Base-by-base conservation (phyloP, 2,329 filamentous ascomycete genomes). In the Calonectria multiphialidica region DNA sequence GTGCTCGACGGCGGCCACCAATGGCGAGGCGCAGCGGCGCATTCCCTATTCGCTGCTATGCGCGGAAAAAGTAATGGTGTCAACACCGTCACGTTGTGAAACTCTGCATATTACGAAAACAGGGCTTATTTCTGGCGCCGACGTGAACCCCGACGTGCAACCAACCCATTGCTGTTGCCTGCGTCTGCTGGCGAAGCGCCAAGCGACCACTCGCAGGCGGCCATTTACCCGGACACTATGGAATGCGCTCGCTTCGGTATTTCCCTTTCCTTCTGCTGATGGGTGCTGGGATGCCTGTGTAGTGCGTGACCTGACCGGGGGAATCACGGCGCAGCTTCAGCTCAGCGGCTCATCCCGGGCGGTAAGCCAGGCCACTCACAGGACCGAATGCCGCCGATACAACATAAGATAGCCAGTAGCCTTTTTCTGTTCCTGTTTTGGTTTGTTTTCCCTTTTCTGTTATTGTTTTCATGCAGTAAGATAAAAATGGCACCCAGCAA, bases 1-100 rank as follows among this genome's bases (percentile, higher is more conserved):
- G 74, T 74, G 74, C 63, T 70, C 35, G 53, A 63, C 21, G 62
- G 66, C 66, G 53, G 40, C 69, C 68, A 53, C 77, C 76, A 79
- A 79, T 79, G 68, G 70, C 70, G 71, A 73, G 67, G 73, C 72
- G 62, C 71, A 75, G 73, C 69, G 62, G 18, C 71, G 68, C 71
- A 76, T 72, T 70, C 77, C 47, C 69, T 68, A 65, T 71, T 57
- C 74, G 68, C 55, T 64, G 55, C 71, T 59, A 42, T 72, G 70
- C 57, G 66, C 67, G 68, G 71, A 72, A 74, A 66, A 66, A 55
- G 62, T 65, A 65, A 65, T 42, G 62, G 33, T 45, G 65, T 49
- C 15, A 42, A 28, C 28, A 28, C 65, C 30, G 40, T 68, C 42
- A 68, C 33, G 30, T 23, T 37, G 53, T 68, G 53, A 61, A 68